These are phyloP conservation scores for Scheffersomyces cryptocercus DNA, from an alignment of 1,139 yeast species.

Conservation along the genomic window DNA sequence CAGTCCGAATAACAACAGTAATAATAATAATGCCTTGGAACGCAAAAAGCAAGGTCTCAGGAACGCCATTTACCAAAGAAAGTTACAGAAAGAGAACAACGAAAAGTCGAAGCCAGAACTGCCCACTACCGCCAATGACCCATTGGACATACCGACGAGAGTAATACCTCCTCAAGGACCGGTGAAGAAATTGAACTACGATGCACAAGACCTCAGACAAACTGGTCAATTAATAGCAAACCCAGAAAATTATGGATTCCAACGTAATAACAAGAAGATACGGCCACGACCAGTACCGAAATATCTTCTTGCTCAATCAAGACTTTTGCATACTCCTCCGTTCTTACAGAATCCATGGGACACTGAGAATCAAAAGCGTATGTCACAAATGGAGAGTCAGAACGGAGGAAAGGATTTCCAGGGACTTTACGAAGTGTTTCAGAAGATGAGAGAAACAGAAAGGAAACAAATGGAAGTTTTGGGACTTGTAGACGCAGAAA, in stretches of 20 bases:
- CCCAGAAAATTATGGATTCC: constrained; percentile 35
- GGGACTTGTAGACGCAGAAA: constrained; percentile 88
- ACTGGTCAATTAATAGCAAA: constrained; percentile 32
- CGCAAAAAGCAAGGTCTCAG: background rate
- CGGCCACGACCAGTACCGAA: constrained; percentile 37
- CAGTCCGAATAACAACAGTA: background rate
- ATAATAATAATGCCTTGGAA: background rate
- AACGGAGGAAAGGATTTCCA: constrained; percentile 40
- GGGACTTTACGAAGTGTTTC: constrained; percentile 55
- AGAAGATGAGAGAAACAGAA: constrained; percentile 74
- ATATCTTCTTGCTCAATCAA: constrained; percentile 37
- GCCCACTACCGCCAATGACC: constrained; percentile 11
- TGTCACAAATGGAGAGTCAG: constrained; percentile 36
- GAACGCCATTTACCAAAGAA: background rate
- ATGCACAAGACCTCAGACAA: constrained; percentile 19
- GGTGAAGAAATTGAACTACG: constrained; percentile 21
- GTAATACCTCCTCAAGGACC: constrained; percentile 25
- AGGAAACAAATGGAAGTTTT: constrained; percentile 75
- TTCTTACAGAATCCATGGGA: constrained; percentile 45
- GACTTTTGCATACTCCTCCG: constrained; percentile 36
- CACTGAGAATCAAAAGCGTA: constrained; percentile 37
- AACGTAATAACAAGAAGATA: constrained; percentile 5
- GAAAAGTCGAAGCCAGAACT: constrained; percentile 2
- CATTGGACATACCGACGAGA: constrained; percentile 19
- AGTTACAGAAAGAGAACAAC: background rate